These are phyloP conservation scores for Vitis labrusca DNA, from an alignment of 164 flowering plant species.

Conservation along the genomic window DNA sequence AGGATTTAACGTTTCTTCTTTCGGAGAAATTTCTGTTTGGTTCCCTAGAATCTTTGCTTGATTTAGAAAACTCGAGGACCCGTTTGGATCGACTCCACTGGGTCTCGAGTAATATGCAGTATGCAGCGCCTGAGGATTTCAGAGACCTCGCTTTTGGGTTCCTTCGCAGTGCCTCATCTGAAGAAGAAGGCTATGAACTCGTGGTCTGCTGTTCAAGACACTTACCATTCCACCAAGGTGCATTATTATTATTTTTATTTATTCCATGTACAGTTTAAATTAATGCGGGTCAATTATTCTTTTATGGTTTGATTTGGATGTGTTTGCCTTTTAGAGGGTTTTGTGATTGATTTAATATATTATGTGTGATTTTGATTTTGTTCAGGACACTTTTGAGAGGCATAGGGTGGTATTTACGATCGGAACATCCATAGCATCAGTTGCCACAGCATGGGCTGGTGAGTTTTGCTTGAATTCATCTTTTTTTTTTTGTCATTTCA, in stretches of 20 bases:
- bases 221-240: constrained; percentile 80
- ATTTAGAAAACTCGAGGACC: constrained; percentile 1
- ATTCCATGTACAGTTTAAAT: neutral
- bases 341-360: neutral
- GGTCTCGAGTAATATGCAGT: constrained; percentile 5
- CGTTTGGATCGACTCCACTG: neutral
- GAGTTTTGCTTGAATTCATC: constrained; percentile 18
- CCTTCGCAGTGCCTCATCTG: constrained; percentile 39
- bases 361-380: constrained; percentile 17
- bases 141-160: constrained; percentile 29
- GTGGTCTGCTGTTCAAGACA: constrained; percentile 72
- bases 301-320: constrained; percentile 3
- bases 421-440: constrained; percentile 79
- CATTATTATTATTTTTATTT: neutral
- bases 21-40: constrained; percentile 6
- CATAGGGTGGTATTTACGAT: constrained; percentile 87
- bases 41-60: constrained; percentile 3
- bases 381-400: constrained; percentile 82
- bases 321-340: neutral
- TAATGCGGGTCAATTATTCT: constrained; percentile 3
- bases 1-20: no score
- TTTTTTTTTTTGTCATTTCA: neutral
- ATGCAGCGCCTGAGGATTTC: constrained; percentile 55
- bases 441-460: constrained; percentile 80
- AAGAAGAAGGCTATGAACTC: constrained; percentile 66